A percentile compares a stretch with the other conserved stretches of the same genome.
Conservation (phyloP, 495 filamentous ascomycete species). For the Hamigera avellanea region DNA sequence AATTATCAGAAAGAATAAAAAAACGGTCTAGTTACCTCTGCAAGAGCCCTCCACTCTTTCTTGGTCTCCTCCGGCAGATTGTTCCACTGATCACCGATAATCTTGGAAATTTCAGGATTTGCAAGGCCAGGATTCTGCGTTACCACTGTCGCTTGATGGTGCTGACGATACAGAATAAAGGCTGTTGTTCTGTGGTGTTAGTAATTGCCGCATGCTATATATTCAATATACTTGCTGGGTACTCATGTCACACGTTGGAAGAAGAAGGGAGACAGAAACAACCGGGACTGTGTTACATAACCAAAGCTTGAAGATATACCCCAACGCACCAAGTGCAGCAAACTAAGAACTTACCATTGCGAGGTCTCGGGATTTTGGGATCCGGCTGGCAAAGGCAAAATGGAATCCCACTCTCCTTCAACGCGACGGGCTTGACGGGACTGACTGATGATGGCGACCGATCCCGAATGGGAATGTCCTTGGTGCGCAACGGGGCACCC, state of each 20-base stretch:
- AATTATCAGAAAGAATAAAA: no score
- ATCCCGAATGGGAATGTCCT: conserved; percentile 14
- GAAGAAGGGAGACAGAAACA: no score
- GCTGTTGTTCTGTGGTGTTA: conserved; percentile 40
- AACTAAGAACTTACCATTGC: conserved; percentile 66
- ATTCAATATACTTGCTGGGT: no score
- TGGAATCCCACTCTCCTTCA: conserved; percentile 31
- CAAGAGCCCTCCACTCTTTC: conserved; percentile 77
- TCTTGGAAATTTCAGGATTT: conserved; percentile 97
- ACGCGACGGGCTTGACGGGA: conserved; percentile 17
- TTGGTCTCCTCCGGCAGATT: conserved; percentile 63
- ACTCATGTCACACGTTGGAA: no score
- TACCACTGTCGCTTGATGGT: conserved; percentile 75
- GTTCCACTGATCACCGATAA: conserved; percentile 90
- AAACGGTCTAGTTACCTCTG: conserved; percentile 66
- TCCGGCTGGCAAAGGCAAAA: conserved; percentile 90
- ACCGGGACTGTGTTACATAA: no score
- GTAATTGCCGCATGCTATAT: no score
- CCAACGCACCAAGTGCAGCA: no score
- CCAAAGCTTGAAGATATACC: no score
- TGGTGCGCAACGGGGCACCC: conserved; percentile 5
- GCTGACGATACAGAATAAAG: conserved; percentile 95
- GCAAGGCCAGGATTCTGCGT: conserved; percentile 76
- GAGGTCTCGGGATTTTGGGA: conserved; percentile 84
- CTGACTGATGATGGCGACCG: conserved; percentile 21